These are phyloP conservation scores for Clathrus columnatus DNA, from an alignment of 768 basidiomycete species.

Conservation along the genomic window DNA sequence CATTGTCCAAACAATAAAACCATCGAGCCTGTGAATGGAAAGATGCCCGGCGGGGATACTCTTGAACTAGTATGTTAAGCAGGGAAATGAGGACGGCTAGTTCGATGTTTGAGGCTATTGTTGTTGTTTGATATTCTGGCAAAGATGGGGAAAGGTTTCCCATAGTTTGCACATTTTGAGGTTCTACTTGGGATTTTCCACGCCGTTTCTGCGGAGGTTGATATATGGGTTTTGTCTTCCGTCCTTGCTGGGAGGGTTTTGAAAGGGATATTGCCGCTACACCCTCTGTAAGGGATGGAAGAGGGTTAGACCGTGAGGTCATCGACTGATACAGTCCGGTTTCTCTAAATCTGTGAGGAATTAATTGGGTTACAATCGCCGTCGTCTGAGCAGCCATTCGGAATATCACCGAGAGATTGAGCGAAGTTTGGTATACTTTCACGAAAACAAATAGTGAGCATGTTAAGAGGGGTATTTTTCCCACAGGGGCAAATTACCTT, in stretches of 20 bases:
- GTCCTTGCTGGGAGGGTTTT: background rate
- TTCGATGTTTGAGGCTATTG: constrained; percentile 13
- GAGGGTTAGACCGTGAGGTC: background rate
- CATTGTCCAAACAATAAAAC: constrained; percentile 34
- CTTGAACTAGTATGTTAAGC: constrained; percentile 45
- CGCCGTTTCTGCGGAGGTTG: background rate
- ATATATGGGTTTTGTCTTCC: background rate
- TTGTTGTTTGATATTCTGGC: constrained; percentile 15
- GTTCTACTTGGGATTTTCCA: background rate
- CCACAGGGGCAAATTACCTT: constrained; percentile 41
- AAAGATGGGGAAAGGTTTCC: constrained; percentile 30
- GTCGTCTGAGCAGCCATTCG: constrained; percentile 46
- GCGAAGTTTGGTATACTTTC: constrained; percentile 66
- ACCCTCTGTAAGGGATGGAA: background rate
- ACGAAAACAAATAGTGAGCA: background rate
- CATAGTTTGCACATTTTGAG: background rate
- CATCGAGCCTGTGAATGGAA: constrained; percentile 40
- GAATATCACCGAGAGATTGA: constrained; percentile 57
- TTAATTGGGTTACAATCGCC: constrained; percentile 51
- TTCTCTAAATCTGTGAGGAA: constrained; percentile 25
- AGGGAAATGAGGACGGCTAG: constrained; percentile 39
- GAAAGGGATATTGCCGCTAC: background rate
- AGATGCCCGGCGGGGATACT: constrained; percentile 57
- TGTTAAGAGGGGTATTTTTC: too few species aligned
- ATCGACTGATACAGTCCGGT: background rate